These are phyloP conservation scores for Crassisporium funariophilum DNA, from an alignment of 768 basidiomycete species.

Conservation along the genomic window DNA sequence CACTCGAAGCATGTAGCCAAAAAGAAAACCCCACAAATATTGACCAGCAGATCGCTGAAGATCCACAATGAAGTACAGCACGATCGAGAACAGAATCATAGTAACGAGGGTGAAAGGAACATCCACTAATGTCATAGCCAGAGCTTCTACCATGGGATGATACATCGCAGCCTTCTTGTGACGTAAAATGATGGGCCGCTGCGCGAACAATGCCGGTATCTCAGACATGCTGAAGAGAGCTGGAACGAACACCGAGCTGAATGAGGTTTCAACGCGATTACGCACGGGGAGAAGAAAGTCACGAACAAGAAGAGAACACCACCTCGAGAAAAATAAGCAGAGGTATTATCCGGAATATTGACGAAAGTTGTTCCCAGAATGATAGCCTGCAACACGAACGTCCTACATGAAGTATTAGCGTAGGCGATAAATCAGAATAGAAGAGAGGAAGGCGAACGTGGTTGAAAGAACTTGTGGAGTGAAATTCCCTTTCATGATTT, in stretches of 20 bases:
- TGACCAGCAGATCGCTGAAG: constrained; percentile 56
- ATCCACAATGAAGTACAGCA: constrained; percentile 64
- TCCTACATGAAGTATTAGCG: constrained; percentile 22
- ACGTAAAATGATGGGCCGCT: constrained; percentile 60
- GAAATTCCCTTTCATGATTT: constrained; percentile 42
- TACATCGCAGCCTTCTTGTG: constrained; percentile 66
- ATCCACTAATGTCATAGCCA: constrained; percentile 63
- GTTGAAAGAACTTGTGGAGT: constrained; percentile 30
- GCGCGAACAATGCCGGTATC: constrained; percentile 62
- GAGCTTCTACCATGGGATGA: constrained; percentile 37
- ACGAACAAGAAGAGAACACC: constrained; percentile 73
- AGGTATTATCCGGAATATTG: constrained; percentile 49
- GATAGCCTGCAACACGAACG: constrained; percentile 37
- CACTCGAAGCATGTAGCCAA: neutral
- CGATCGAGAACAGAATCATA: constrained; percentile 44
- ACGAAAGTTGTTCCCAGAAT: constrained; percentile 67
- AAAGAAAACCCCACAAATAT: constrained; percentile 58
- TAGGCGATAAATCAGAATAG: constrained; percentile 24
- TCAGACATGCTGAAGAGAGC: constrained; percentile 67
- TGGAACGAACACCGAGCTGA: constrained; percentile 56
- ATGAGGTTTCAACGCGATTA: constrained; percentile 21
- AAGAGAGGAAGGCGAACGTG: constrained; percentile 13
- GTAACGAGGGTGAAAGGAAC: constrained; percentile 56
- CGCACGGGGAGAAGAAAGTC: neutral
- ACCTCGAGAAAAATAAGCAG: constrained; percentile 68